Base-by-base conservation (phyloP, 345 rosid genomes). In the Moricandia moricandioides region DNA sequence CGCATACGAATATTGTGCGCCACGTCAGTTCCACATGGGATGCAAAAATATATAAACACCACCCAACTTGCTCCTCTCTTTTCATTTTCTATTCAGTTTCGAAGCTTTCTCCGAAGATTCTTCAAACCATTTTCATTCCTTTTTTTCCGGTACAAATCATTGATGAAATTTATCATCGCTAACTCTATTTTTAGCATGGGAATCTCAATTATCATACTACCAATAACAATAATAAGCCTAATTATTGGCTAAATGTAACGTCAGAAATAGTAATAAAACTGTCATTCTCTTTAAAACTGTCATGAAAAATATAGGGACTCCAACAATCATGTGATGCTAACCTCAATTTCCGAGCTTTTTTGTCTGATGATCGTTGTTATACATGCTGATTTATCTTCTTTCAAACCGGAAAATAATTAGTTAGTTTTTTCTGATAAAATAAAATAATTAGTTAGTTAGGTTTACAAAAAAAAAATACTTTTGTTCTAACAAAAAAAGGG, bases 1-100 rank as follows among this genome's bases (percentile, higher is more conserved):
- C 12, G 35, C 59, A 39, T 69, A 8, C 30, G 49, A 76, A 69
- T 69, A 13, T 69, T 69, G 80, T 69, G 70, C 70, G 70, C 80
- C 80, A 69, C 80, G 65, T 76, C 70, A 67, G 14, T 14, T 76
- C 75, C 80, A 76, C 80, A 76, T 76, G 80, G 63, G 37, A 31
- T 43, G 45, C 56, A 10, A 11, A 27, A 10, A 1, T 7, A 21
- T 21, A 21, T 3, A 51, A 11, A 13, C 72, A 74, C 79, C 45
- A 66, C 12, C 31, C 74, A 76, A 54, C 70, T 69, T 70, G 66
- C 43, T 43, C 11, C 8, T 40, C 56, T 69, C 65, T 70, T 61
- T 75, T 39, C 31, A 33, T 49, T 47, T 67, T 34, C 34, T 47
- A 49, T 73, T 49, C 61, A 57, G 4, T 43, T 67, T 67, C 31